These are phyloP conservation scores for Pyronema domesticum DNA, from an alignment of 495 filamentous ascomycete species.

Conservation along the genomic window DNA sequence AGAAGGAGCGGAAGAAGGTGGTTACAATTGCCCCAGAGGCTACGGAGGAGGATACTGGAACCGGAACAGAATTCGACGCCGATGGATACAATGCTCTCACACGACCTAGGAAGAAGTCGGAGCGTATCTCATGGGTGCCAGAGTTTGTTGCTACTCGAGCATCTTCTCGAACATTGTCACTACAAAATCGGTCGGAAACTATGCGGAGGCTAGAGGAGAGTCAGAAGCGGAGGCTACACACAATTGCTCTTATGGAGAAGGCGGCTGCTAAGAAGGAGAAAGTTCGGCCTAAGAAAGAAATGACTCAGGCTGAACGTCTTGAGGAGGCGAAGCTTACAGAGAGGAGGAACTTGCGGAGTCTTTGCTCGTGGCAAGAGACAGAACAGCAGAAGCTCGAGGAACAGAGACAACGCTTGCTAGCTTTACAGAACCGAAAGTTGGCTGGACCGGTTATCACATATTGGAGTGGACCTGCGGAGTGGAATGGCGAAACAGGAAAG, in stretches of 20 bases:
- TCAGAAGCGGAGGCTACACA: slow-evolving; percentile 58
- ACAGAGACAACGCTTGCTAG: slow-evolving; percentile 59
- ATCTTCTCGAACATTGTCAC: slow-evolving; percentile 66
- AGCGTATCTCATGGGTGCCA: slow-evolving; percentile 73
- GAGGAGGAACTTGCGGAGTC: slow-evolving; percentile 68
- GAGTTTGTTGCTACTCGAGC: slow-evolving; percentile 67
- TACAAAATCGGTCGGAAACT: slow-evolving; percentile 65
- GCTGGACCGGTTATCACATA: slow-evolving; percentile 80
- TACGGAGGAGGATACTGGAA: neutral
- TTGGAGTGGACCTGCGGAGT: slow-evolving; percentile 76
- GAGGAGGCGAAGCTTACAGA: slow-evolving; percentile 70
- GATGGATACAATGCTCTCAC: slow-evolving; percentile 25
- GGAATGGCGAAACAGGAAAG: slow-evolving; percentile 35
- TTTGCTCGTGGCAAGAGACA: slow-evolving; percentile 84
- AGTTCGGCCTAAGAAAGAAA: slow-evolving; percentile 38
- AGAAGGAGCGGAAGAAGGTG: slow-evolving; percentile 29
- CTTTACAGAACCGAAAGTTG: slow-evolving; percentile 65
- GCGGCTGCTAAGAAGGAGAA: slow-evolving; percentile 63
- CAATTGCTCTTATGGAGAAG: slow-evolving; percentile 71
- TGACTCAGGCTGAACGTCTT: slow-evolving; percentile 81
- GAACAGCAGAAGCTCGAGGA: slow-evolving; percentile 76
- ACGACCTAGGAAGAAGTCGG: slow-evolving; percentile 80
- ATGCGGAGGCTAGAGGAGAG: slow-evolving; percentile 68
- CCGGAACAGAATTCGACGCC: slow-evolving; percentile 29
- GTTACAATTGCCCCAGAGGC: slow-evolving; percentile 35